A percentile compares a stretch with the other conserved stretches of the same genome.
Evolutionary conservation across 2,329 filamentous ascomycete species (phyloP).

Genomic region (Herpotrichia juniperi): DNA sequence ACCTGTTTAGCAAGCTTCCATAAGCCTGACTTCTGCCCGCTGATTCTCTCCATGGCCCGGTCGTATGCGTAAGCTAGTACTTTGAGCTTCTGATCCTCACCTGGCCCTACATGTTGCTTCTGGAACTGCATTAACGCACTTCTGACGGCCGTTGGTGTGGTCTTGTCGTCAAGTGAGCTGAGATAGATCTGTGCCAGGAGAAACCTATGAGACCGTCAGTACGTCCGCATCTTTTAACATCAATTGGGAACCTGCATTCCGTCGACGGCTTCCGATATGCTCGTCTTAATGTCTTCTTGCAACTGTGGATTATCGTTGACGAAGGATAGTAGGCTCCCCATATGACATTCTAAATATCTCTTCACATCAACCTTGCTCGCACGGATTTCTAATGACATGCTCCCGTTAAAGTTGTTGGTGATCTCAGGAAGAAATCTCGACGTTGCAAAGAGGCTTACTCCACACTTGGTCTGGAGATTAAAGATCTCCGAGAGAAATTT

Average conservation of each 20-base stretch:
- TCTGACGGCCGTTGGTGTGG: neutral
- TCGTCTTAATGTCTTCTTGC: slow-evolving; percentile 9
- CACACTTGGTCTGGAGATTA: neutral
- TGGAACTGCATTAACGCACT: slow-evolving; percentile 7
- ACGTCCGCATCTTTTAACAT: neutral
- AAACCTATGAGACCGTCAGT: slow-evolving; percentile 5
- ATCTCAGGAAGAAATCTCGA: slow-evolving; percentile 3
- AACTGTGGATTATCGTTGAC: neutral
- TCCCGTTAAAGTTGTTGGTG: neutral
- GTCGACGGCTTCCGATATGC: slow-evolving; percentile 23
- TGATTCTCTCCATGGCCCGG: too few relatives aligned
- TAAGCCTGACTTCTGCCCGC: too few relatives aligned
- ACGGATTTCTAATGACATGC: neutral
- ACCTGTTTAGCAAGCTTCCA: too few relatives aligned
- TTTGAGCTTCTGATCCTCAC: neutral
- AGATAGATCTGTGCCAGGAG: slow-evolving; percentile 12
- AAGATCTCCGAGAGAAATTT: neutral
- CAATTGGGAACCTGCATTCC: slow-evolving; percentile 24
- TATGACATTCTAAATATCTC: neutral
- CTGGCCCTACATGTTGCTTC: slow-evolving; percentile 1
- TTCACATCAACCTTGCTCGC: slow-evolving; percentile 4
- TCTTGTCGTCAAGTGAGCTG: slow-evolving; percentile 1
- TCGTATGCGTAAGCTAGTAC: neutral
- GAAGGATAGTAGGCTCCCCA: too few relatives aligned
- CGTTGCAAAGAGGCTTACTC: slow-evolving; percentile 3